Evolutionary conservation across 805 yeast species (phyloP), one percentile per base, ranked within the genome.

Genomic region (Ascoidea rubescens): DNA sequence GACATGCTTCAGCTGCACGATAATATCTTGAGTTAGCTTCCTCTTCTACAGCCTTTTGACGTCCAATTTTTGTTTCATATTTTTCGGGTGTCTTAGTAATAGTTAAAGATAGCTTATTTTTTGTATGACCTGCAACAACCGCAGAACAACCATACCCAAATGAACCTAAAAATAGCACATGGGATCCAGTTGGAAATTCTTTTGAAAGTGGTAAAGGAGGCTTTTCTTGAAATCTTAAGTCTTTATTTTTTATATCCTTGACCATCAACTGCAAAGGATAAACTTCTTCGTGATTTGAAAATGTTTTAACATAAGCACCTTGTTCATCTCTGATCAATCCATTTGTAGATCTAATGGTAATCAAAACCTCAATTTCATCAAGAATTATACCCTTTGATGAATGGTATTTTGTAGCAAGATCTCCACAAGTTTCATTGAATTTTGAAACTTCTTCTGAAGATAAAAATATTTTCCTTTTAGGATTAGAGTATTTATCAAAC

Each of bases 71-170:
- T 14, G 93, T 87, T 58, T 87, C 93, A 5, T 64, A 52, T 50
- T 71, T 70, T 8, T 65, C 64, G 4, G 71, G 63, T 46, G 74
- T 70, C 55, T 73, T 74, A 14, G 75, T 70, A 16, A 90, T 82
- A 52, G 81, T 75, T 37, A 78, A 55, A 21, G 72, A 70, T 53
- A 84, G 67, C 56, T 74, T 68, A 7, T 67, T 62, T 5, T 64
- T 64, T 33, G 71, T 72, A 60, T 83, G 78, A 0, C 86, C 91
- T 49, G 75, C 75, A 48, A 86, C 76, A 28, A 71, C 71, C 4
- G 88, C 87, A 47, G 85, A 80, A 5, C 87, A 77, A 52, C 99
- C 98, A 63, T 87, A 93, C 1, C 90, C 95, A 65, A 81, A 80
- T 31, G 82, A 87, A 49, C 97, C 95, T 55, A 93, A 71, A 62